Evolutionary conservation across 257 asterid genomes (phyloP).

Genomic region (Fraxinus pennsylvanica): DNA sequence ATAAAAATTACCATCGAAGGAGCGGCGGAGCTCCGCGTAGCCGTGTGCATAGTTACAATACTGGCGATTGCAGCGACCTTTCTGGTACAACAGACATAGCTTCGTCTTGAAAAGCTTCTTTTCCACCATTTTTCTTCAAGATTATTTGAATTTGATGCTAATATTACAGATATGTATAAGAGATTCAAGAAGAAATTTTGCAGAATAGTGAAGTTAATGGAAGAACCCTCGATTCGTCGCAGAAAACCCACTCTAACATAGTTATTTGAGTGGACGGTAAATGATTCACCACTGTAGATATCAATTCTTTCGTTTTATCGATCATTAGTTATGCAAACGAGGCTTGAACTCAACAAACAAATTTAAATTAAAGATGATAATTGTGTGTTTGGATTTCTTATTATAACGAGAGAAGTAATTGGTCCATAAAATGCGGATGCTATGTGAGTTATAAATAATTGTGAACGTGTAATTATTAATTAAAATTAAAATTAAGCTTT

Average conservation of each 20-base stretch:
- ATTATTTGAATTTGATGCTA: not conserved
- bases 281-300: too few relatives aligned
- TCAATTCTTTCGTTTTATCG: too few relatives aligned
- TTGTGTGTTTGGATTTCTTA: too few relatives aligned
- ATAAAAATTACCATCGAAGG: conserved; percentile 47
- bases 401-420: too few relatives aligned
- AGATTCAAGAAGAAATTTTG: not conserved
- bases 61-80: conserved; percentile 79
- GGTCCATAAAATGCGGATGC: too few relatives aligned
- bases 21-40: conserved; percentile 79
- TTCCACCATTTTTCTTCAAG: conserved; percentile 56
- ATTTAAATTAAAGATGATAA: too few relatives aligned
- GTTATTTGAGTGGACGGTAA: too few relatives aligned
- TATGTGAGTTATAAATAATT: too few relatives aligned
- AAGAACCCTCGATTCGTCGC: conserved; percentile 8
- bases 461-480: too few relatives aligned
- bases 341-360: too few relatives aligned
- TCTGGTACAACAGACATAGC: conserved; percentile 66
- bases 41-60: conserved; percentile 89
- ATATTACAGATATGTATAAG: not conserved
- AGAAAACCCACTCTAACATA: conserved; percentile 29
- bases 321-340: too few relatives aligned
- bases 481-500: too few relatives aligned
- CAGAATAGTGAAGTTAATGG: not conserved
- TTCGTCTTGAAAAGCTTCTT: conserved; percentile 72